Evolutionary conservation across 805 yeast species (phyloP).

Genomic region (Isabelozyma gotoi): DNA sequence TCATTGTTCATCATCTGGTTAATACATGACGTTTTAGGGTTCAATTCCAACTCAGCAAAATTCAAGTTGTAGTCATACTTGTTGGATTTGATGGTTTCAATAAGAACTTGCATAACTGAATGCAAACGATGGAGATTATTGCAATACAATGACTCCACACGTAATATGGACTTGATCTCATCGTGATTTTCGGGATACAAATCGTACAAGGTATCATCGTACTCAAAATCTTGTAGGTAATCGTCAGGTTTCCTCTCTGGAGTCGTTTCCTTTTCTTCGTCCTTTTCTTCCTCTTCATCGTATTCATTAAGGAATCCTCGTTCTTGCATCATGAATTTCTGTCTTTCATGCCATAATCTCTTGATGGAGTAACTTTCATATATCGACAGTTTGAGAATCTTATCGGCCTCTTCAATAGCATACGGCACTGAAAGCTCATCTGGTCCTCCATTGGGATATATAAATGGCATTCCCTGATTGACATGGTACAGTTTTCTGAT

Average conservation of each 20-base stretch:
- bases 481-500: slow-evolving; percentile 60
- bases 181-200: slow-evolving; percentile 33
- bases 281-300: slow-evolving; percentile 4
- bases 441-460: slow-evolving; percentile 52
- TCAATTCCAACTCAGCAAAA: slow-evolving; percentile 35
- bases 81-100: slow-evolving; percentile 62
- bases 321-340: slow-evolving; percentile 69
- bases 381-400: slow-evolving; percentile 60
- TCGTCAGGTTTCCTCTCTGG: slow-evolving; percentile 10
- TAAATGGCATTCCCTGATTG: slow-evolving; percentile 63
- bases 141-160: slow-evolving; percentile 63
- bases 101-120: slow-evolving; percentile 61
- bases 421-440: slow-evolving; percentile 53
- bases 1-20: slow-evolving; percentile 7
- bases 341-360: slow-evolving; percentile 73
- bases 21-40: slow-evolving; percentile 29
- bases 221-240: too few species aligned
- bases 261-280: slow-evolving; percentile 6
- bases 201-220: slow-evolving; percentile 16
- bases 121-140: slow-evolving; percentile 54
- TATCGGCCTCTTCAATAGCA: slow-evolving; percentile 79
- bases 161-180: slow-evolving; percentile 42
- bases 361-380: slow-evolving; percentile 65
- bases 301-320: slow-evolving; percentile 46
- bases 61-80: slow-evolving; percentile 35